Base-by-base conservation (phyloP, 805 yeast species). In the Ogataea populi-albae region DNA sequence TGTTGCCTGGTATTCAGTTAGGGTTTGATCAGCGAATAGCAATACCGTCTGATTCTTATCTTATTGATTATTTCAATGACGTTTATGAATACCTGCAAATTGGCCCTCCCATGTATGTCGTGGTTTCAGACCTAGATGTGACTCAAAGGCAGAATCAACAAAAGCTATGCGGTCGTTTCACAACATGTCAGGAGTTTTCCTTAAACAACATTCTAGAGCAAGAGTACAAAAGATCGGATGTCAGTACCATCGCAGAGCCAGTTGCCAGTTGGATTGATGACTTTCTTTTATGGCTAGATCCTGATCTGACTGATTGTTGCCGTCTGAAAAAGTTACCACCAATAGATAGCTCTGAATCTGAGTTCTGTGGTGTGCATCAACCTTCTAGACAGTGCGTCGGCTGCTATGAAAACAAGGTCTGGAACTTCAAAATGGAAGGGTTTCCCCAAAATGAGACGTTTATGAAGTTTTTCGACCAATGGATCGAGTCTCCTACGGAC, bases 221-320 rank as follows among this genome's bases (percentile, higher is more conserved):
- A 56, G 98, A 91, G 54, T 73, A 83, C 38, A 77, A 78, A 42
- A 66, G 96, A 23, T 68, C 81, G 0, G 64, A 73, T 2, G 49
- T 65, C 8, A 81, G 91, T 2, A 80, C 83, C 3, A 70, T 91
- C 22, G 71, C 75, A 1, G 93, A 86, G 30, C 96, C 98, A 0
- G 75, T 86, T 2, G 81, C 96, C 1, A 83, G 84, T 47, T 91
- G 98, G 98, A 65, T 89, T 33, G 98, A 91, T 61, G 97, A 93
- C 55, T 91, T 77, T 52, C 68, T 91, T 43, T 71, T 80, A 23
- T 91, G 91, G 83, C 64, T 89, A 41, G 88, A 88, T 52, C 98
- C 98, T 0, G 75, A 75, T 26, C 67, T 89, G 30, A 91, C 81
- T 45, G 84, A 84, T 43, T 91, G 98, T 59, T 91, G 98, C 54